phyloP scores from a whole-genome alignment of 495 filamentous ascomycete species.

The Penicillium taxi region DNA sequence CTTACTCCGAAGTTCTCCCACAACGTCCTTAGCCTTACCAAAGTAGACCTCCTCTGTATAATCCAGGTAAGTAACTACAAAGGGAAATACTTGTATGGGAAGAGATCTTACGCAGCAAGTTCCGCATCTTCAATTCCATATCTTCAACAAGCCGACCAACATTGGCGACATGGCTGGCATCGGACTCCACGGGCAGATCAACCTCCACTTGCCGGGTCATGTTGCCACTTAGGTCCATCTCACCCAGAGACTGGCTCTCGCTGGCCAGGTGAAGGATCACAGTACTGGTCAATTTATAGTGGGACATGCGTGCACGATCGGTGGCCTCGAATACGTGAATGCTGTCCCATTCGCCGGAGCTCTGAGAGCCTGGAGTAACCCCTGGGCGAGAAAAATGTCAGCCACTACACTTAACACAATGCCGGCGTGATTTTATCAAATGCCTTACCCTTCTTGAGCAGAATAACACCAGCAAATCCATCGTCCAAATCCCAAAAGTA shows the following conservation, averaged over 20 bases:
- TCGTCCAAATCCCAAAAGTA: constrained; percentile 99
- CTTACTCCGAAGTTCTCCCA: constrained; percentile 91
- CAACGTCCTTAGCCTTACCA: constrained; percentile 97
- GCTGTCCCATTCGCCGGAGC: constrained; percentile 87
- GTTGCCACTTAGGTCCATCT: constrained; percentile 91
- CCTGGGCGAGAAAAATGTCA: constrained; percentile 25
- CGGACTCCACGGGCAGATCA: constrained; percentile 80
- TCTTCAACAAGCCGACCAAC: constrained; percentile 94
- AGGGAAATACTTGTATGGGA: no score
- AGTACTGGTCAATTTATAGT: constrained; percentile 96
- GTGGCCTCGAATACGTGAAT: constrained; percentile 98
- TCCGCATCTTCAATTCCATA: constrained; percentile 99
- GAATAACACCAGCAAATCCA: constrained; percentile 91
- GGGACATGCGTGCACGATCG: constrained; percentile 80
- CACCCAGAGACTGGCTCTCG: constrained; percentile 62
- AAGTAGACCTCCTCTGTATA: constrained; percentile 89
- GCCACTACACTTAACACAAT: not conserved
- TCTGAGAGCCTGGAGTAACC: constrained; percentile 59
- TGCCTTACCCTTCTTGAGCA: constrained; percentile 79
- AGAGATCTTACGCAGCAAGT: constrained; percentile 63
- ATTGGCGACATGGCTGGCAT: constrained; percentile 91
- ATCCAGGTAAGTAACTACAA: constrained; percentile 9
- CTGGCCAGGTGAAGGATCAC: constrained; percentile 85
- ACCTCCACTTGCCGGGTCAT: constrained; percentile 95
- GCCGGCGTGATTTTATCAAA: not conserved